These are phyloP conservation scores for Acanthamoeba quina DNA, from an alignment of 208 protist genomes.

Conservation along the genomic window DNA sequence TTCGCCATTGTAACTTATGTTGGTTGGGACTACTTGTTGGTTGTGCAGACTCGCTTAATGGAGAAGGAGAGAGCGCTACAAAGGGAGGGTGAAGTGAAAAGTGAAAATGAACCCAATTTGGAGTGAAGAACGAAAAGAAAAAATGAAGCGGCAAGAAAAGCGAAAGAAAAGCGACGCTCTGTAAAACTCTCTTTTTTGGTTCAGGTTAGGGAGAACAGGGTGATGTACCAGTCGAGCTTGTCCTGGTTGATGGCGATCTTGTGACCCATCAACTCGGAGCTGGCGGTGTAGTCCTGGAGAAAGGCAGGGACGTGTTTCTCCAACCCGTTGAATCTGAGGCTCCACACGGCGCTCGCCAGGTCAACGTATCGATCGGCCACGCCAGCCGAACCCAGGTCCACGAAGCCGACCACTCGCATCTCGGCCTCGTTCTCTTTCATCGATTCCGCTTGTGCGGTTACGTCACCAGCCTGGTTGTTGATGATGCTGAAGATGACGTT, in stretches of 20 bases:
- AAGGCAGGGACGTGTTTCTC: neutral
- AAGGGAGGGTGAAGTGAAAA: too few species aligned
- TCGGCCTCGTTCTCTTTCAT: neutral
- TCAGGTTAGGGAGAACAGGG: neutral
- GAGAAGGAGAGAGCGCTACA: too few species aligned
- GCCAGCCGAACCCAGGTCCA: neutral
- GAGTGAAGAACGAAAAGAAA: too few species aligned
- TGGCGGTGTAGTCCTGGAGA: neutral
- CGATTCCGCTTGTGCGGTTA: too few species aligned
- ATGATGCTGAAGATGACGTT: neutral
- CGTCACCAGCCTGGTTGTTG: neutral
- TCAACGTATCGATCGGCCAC: neutral
- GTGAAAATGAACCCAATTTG: too few species aligned
- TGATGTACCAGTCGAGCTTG: constrained; percentile 13
- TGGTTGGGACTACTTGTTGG: too few species aligned
- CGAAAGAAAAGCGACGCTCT: too few species aligned
- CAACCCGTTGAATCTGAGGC: neutral
- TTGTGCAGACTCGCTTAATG: too few species aligned
- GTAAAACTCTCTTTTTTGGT: neutral
- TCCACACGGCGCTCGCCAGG: constrained; percentile 31
- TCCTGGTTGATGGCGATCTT: neutral
- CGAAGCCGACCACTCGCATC: neutral
- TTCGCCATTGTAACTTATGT: too few species aligned
- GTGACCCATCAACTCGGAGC: neutral
- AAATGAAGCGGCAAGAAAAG: too few species aligned